A percentile compares a stretch with the other conserved stretches of the same genome.
Evolutionary conservation across 371 early-diverging fungal genomes (phyloP).

Genomic region (Mortierella sp.): DNA sequence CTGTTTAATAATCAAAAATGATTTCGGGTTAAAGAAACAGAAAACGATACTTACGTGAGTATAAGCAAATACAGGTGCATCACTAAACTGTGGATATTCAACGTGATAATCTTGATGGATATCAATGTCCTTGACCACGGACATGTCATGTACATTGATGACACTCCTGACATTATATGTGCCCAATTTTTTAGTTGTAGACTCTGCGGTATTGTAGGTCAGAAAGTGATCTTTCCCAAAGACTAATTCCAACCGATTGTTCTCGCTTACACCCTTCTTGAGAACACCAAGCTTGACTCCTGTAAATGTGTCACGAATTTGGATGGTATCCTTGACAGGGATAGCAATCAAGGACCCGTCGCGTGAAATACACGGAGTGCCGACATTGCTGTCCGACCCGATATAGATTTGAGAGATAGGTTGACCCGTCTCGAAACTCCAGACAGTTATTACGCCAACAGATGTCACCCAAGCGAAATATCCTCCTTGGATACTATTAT

Average conservation of each 20-base stretch:
- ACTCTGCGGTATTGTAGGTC: not conserved
- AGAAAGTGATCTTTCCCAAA: conserved; percentile 20
- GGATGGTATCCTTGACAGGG: not conserved
- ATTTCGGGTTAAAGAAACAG: not conserved
- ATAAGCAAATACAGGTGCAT: conserved; percentile 1
- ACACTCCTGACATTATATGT: conserved; percentile 5
- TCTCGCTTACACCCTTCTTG: not conserved
- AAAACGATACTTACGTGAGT: conserved; percentile 6
- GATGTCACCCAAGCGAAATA: conserved; percentile 26
- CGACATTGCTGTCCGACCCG: not conserved
- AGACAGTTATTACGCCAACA: conserved; percentile 14
- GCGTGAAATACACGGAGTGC: not conserved
- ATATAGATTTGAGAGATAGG: conserved; percentile 6
- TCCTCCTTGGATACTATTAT: conserved; percentile 16
- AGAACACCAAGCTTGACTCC: conserved; percentile 13
- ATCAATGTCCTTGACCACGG: not conserved
- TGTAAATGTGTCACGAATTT: conserved; percentile 12
- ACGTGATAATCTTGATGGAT: conserved; percentile 15
- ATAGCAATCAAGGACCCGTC: conserved; percentile 28
- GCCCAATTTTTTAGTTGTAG: not conserved
- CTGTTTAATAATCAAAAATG: too few species aligned
- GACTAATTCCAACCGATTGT: conserved; percentile 7
- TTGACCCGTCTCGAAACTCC: conserved; percentile 23
- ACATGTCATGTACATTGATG: conserved; percentile 8
- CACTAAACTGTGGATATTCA: not conserved